Base-by-base conservation (phyloP, 148 eudicot genomes). In the Persicaria tinctoria region DNA sequence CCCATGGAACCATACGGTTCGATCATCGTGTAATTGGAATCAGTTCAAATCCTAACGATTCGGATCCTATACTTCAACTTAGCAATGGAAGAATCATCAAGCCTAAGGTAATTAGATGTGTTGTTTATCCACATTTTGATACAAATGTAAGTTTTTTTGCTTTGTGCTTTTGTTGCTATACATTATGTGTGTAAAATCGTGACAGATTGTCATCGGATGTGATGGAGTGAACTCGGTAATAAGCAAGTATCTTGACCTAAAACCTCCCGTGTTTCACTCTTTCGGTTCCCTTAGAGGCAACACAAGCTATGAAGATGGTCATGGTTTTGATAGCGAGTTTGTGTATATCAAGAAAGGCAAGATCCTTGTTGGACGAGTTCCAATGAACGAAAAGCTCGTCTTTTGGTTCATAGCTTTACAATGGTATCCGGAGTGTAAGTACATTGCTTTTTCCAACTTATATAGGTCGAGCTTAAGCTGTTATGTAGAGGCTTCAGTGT, bases 161-260 rank as follows among this genome's bases (percentile, higher is more conserved):
- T 10, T 45, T 1, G 3, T 46, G 4, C 16, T 2, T 45, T 46
- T 2, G 73, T 32, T 5, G 0, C 18, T 2, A 7, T 17, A 14
- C 16, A 62, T 62, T 27, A 47, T 71, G 0, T 54, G 13, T 71
- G 38, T 17, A 3, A 20, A 14, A 0, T 72, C 38, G 17, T 5
- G 5, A 20, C 76, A 87, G 88, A 87, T 82, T 47, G 68, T 86
- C 63, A 80, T 88, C 14, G 89, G 91, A 11, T 88, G 91, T 68
- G 91, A 88, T 70, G 89, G 91, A 74, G 81, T 84, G 18, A 80
- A 79, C 75, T 88, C 89, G n/a, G 51, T 76, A 9, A 75, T 82
- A 69, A 82, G 87, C 23, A 68, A 82, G 69, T 86, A 69, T 70
- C 80, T 88, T 32, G 82, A 79, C 66, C 80, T 88, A 16, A 79